Evolutionary conservation across 495 filamentous ascomycete species (phyloP), one percentile per base, ranked within the genome.

Genomic region (Aeminium ludgeri): DNA sequence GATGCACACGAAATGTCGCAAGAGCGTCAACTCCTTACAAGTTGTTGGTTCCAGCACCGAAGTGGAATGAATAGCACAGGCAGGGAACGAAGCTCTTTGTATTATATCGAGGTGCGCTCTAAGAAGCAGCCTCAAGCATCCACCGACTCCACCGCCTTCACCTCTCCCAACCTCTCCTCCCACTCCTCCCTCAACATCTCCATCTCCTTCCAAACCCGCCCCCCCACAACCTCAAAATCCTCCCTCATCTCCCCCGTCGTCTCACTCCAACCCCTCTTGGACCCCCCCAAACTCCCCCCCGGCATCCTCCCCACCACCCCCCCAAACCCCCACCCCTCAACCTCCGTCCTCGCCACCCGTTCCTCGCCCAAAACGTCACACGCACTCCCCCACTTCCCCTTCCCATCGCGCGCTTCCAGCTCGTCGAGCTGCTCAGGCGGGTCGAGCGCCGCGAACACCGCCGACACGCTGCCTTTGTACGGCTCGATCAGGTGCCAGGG

Each of bases 351-450:
- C 59, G 66, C 72, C 5, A 79, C 68, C 13, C 66, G 57, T 50
- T 69, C 70, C 17, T 59, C 41, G 0, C 87, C 86, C 31, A 56
- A 44, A 12, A 62, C 49, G 50, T 78, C 66, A 3, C 65, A 69
- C 32, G 72, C 69, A 8, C 75, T 80, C 4, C 89, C 89, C 87
- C 87, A 97, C 65, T 97, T 97, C 10, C 64, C 64, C 30, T 68
- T 64, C 30, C 78, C 73, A n/a, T 57, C 54, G 10, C 41, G 32
- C 3, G 61, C 60, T 45, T 79, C 74, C 19, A 69, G 60, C 29
- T 65, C 65, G 50, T 85, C 79, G 20, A 97, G 61, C 30, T 64
- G 64, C 1, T 62, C 59, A 44, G 82, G 73, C n/a, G 74, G 59
- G 7, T 74, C 67, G 19, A 95, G 67, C 0, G 82, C 78, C 12